Evolutionary conservation across 2,329 filamentous ascomycete genomes (phyloP).

Genomic region (Phyllosticta ampelicida): DNA sequence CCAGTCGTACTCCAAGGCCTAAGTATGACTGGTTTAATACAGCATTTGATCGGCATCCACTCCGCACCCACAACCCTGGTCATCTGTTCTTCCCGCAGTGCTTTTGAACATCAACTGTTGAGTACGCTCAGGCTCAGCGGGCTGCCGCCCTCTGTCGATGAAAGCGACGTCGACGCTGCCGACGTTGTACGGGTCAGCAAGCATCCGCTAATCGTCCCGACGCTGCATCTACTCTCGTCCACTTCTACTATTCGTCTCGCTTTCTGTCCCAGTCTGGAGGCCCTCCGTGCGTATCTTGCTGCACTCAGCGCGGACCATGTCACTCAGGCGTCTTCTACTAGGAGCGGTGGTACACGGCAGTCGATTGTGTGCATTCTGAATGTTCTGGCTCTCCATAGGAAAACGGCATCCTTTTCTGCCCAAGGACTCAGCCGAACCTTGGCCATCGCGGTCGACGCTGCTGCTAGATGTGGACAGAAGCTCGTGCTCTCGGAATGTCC

Average conservation of each 20-base stretch:
- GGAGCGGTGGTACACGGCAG: background rate
- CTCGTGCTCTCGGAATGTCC: constrained; percentile 34
- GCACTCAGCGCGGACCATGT: background rate
- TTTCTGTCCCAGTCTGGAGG: constrained; percentile 66
- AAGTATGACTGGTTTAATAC: constrained; percentile 44
- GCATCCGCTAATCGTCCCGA: constrained; percentile 44
- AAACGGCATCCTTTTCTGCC: constrained; percentile 63
- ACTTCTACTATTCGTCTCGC: constrained; percentile 58
- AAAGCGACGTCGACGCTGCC: background rate
- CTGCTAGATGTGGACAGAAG: constrained; percentile 25
- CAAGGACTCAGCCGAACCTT: constrained; percentile 57
- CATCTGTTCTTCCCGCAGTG: constrained; percentile 54
- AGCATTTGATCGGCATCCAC: constrained; percentile 49
- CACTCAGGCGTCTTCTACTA: constrained; percentile 15
- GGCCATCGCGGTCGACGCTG: constrained; percentile 53
- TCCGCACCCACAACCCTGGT: constrained; percentile 54
- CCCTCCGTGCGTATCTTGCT: constrained; percentile 62
- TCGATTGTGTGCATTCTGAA: constrained; percentile 49
- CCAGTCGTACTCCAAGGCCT: constrained; percentile 21
- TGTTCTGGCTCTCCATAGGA: constrained; percentile 52
- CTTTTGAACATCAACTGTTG: constrained; percentile 52
- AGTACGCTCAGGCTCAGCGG: background rate
- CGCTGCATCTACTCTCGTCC: constrained; percentile 57
- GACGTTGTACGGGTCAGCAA: background rate
- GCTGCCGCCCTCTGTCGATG: background rate